phyloP scores from a whole-genome alignment of 139 green algal species.

The Desmodesmus armatus region DNA sequence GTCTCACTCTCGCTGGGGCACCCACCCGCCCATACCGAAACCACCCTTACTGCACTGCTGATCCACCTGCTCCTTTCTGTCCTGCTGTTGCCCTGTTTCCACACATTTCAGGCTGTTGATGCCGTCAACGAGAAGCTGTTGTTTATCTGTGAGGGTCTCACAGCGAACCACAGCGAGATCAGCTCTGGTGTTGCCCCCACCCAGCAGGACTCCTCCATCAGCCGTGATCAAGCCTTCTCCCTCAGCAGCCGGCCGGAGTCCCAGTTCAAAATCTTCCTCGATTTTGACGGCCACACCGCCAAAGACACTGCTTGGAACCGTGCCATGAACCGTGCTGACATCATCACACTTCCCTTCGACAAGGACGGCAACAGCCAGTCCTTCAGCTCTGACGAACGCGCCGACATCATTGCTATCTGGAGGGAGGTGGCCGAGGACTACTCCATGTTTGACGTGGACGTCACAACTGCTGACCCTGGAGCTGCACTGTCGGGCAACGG shows the following conservation, averaged over 20 bases:
- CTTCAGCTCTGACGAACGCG: background rate
- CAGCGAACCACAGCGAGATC: background rate
- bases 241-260: background rate
- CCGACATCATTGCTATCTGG: conserved; percentile 23
- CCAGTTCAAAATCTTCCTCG: conserved; percentile 24
- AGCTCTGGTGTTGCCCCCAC: background rate
- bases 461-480: background rate
- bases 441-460: conserved; percentile 7
- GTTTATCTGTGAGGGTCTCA: background rate
- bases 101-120: conserved; percentile 3
- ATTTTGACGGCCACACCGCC: background rate
- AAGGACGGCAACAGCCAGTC: background rate
- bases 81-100: background rate
- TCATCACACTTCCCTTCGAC: background rate
- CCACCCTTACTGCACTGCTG: background rate
- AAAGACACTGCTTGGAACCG: background rate
- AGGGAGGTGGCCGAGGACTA: conserved; percentile 15
- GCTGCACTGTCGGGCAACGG: background rate
- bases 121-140: background rate
- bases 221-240: background rate
- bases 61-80: background rate
- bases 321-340: background rate
- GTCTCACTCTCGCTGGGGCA: background rate
- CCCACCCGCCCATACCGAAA: background rate
- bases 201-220: background rate